Evolutionary conservation across 208 protist species (phyloP).

Genomic region (Trypanosoma conorhini): DNA sequence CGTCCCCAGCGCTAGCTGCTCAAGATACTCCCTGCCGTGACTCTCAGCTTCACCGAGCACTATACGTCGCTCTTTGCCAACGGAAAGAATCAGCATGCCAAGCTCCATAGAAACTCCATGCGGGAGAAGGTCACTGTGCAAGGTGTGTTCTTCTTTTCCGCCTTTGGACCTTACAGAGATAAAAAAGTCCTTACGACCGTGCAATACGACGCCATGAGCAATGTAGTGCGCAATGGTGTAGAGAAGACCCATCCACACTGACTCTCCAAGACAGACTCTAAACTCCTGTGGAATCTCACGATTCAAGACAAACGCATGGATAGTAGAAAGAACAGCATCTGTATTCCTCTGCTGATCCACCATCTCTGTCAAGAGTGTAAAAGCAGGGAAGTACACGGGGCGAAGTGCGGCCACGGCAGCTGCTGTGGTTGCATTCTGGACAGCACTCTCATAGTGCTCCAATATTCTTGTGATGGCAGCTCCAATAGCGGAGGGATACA

Average conservation of each 20-base stretch:
- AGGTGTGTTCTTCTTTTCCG: constrained; percentile 49
- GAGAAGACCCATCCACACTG: constrained; percentile 71
- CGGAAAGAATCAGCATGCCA: constrained; percentile 58
- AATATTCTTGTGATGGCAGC: constrained; percentile 47
- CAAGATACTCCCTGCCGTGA: constrained; percentile 58
- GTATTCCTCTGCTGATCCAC: constrained; percentile 29
- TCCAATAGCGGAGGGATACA: constrained; percentile 64
- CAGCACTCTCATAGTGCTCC: constrained; percentile 52
- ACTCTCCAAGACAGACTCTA: constrained; percentile 61
- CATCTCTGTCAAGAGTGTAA: constrained; percentile 48
- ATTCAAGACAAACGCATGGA: constrained; percentile 51
- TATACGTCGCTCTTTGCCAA: constrained; percentile 69
- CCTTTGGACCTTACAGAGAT: constrained; percentile 36
- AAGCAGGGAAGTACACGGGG: constrained; percentile 46
- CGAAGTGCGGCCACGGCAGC: constrained; percentile 43
- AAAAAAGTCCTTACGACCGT: constrained; percentile 78
- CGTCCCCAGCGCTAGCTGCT: constrained; percentile 68
- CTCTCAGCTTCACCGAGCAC: constrained; percentile 44
- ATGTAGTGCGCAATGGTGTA: constrained; percentile 86
- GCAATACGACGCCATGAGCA: constrained; percentile 83
- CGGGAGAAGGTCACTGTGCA: constrained; percentile 66
- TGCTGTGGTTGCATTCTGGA: constrained; percentile 35
- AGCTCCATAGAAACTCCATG: constrained; percentile 60
- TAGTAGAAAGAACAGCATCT: constrained; percentile 28
- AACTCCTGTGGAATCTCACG: constrained; percentile 59